Evolutionary conservation across 768 basidiomycete species (phyloP).

Genomic region (Mycena pura): DNA sequence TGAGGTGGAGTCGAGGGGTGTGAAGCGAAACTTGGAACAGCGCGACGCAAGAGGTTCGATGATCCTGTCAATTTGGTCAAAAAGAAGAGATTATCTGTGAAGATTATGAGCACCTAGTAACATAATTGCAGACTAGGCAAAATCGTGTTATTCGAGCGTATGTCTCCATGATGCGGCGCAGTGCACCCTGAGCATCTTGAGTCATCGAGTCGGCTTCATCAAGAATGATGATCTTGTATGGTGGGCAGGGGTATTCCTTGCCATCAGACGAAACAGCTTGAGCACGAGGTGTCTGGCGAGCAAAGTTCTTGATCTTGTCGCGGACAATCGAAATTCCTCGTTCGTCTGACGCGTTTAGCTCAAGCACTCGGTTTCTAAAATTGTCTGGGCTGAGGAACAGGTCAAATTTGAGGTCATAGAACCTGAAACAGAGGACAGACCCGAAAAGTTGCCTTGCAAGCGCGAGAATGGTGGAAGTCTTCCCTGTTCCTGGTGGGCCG

Average conservation of each 20-base stretch:
- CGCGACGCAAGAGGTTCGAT: slow-evolving; percentile 99
- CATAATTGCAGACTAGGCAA: slow-evolving; percentile 98
- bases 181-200: slow-evolving; percentile 96
- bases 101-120: slow-evolving; percentile 75
- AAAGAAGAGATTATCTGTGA: neutral
- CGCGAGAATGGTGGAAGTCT: slow-evolving; percentile 97
- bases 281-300: slow-evolving; percentile 89
- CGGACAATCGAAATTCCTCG: slow-evolving; percentile 96
- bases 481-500: slow-evolving; percentile 97
- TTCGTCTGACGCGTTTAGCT: slow-evolving; percentile 98
- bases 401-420: neutral
- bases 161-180: slow-evolving; percentile 99
- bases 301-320: slow-evolving; percentile 99
- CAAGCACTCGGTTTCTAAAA: slow-evolving; percentile 90
- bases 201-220: slow-evolving; percentile 99
- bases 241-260: slow-evolving; percentile 92
- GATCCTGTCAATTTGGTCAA: slow-evolving; percentile 61
- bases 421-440: slow-evolving; percentile 47
- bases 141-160: slow-evolving; percentile 97
- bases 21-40: slow-evolving; percentile 98
- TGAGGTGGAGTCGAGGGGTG: slow-evolving; percentile 83
- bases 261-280: slow-evolving; percentile 74
- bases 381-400: slow-evolving; percentile 78
- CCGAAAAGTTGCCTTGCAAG: slow-evolving; percentile 94
- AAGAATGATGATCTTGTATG: slow-evolving; percentile 98